Base-by-base conservation (phyloP, 2,329 filamentous ascomycete genomes). In the Drechslerella stenobrocha region DNA sequence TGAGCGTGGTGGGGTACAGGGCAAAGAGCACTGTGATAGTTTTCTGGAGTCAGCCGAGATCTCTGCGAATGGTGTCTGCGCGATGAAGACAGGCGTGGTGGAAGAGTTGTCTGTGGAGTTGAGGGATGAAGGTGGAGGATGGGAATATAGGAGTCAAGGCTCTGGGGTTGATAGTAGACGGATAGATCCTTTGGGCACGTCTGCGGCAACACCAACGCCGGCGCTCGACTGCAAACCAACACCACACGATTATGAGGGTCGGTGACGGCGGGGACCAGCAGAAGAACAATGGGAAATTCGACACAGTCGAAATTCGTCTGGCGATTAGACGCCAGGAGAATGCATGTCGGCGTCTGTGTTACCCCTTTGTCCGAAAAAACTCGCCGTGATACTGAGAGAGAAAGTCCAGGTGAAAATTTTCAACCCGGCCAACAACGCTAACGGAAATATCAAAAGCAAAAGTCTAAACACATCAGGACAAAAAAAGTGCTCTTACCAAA, bases 341-440 rank as follows among this genome's bases (percentile, higher is more conserved):
- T 20, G 47, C 42, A 30, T 28, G 46, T 32, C 30, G 32, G 52
- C 47, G 24, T 46, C 23, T 45, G 13, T 34, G 20, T 22, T 30
- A 4, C n/a, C 34, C 53, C 28, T 50, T 51, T 24, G 51, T n/a
- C 47, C 35, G 23, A 34, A n/a, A 55, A 66, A 66, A 55, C 44
- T 66, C 48, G 26, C 53, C 53, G 47, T 53, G 46, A 53, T 51
- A 30, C 32, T 40, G 44, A 34, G 61, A 44, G 4, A 15, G 15
- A 37, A 8, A 7, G 15, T 28, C 53, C 48, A 59, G 55, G 61
- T 48, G 44, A 55, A 66, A 66, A 66, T 66, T 66, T 66, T 66
- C 55, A 52, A 66, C 50, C 46, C 45, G 45, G 50, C 61, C 32
- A 59, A 59, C 61, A 66, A 66, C 61, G 61, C 61, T 59, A 66